Evolutionary conservation across 495 filamentous ascomycete species (phyloP).

Genomic region (Xylaria acuta): DNA sequence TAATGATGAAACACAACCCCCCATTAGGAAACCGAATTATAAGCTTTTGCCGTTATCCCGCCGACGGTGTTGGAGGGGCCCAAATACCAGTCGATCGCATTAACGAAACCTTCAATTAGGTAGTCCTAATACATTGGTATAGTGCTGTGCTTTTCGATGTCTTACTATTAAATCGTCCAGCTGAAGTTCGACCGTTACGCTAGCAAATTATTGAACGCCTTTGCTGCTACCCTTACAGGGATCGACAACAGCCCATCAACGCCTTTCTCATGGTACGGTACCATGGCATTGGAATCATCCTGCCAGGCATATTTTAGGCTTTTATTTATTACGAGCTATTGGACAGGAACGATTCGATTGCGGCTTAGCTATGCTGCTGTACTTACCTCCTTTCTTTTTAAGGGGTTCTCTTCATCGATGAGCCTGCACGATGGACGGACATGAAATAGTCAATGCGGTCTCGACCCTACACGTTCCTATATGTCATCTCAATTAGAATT

Average conservation of each 20-base stretch:
- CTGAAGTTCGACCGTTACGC: constrained; percentile 15
- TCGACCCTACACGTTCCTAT: neutral
- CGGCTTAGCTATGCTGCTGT: neutral
- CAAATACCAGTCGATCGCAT: neutral
- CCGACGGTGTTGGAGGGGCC: neutral
- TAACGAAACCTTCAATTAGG: neutral
- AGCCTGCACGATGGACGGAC: neutral
- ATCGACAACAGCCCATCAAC: constrained; percentile 11
- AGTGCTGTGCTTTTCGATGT: neutral
- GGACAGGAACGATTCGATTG: neutral
- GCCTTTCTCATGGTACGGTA: constrained; percentile 13
- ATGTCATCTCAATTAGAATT: neutral
- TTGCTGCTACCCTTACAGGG: constrained; percentile 8
- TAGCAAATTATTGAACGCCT: constrained; percentile 9
- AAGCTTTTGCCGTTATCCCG: neutral
- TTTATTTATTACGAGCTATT: neutral
- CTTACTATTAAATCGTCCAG: neutral
- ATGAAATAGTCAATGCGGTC: neutral
- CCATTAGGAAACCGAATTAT: neutral
- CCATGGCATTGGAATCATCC: constrained; percentile 4
- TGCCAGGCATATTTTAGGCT: neutral
- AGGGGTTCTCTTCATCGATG: neutral
- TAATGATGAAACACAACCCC: neutral
- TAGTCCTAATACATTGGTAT: neutral
- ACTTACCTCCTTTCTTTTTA: neutral